A percentile compares a stretch with the other conserved stretches of the same genome.
These are phyloP conservation scores for Thelonectria rubi DNA, from an alignment of 2,329 filamentous ascomycete species.

Conservation along the genomic window DNA sequence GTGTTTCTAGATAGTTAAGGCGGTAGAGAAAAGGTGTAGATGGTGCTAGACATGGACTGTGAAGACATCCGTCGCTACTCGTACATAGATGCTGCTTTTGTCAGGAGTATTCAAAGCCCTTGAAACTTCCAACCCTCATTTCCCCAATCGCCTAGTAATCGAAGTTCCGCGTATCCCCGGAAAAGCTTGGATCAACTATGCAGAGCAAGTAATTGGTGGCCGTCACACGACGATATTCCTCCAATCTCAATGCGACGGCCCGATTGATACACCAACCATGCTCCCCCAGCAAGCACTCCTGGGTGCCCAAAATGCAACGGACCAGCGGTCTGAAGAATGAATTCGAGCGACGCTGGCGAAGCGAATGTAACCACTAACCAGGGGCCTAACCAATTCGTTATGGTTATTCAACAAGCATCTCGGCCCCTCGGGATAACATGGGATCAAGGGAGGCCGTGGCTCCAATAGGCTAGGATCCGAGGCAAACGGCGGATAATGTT, in stretches of 20 bases:
- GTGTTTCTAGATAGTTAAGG: too few relatives aligned
- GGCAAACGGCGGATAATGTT: neutral
- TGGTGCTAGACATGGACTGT: too few relatives aligned
- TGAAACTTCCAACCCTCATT: too few relatives aligned
- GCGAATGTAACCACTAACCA: neutral
- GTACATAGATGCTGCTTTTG: too few relatives aligned
- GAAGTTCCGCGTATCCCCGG: neutral
- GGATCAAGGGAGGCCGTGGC: neutral
- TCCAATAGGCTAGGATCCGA: neutral
- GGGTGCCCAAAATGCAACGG: neutral
- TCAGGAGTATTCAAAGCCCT: too few relatives aligned
- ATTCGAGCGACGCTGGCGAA: neutral
- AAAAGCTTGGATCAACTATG: neutral
- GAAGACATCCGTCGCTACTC: too few relatives aligned
- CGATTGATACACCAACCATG: neutral
- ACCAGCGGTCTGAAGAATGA: neutral
- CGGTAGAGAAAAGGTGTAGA: too few relatives aligned
- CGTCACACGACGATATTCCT: neutral
- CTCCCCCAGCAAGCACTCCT: neutral
- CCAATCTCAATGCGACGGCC: neutral
- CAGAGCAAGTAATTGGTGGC: slow-evolving; percentile 1
- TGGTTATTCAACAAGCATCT: neutral
- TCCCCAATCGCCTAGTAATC: neutral
- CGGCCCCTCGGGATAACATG: neutral
- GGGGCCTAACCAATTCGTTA: neutral